A percentile compares a stretch with the other conserved stretches of the same genome.
phyloP scores from a whole-genome alignment of 177 flowering plant genomes.

The Vitis hybrid region DNA sequence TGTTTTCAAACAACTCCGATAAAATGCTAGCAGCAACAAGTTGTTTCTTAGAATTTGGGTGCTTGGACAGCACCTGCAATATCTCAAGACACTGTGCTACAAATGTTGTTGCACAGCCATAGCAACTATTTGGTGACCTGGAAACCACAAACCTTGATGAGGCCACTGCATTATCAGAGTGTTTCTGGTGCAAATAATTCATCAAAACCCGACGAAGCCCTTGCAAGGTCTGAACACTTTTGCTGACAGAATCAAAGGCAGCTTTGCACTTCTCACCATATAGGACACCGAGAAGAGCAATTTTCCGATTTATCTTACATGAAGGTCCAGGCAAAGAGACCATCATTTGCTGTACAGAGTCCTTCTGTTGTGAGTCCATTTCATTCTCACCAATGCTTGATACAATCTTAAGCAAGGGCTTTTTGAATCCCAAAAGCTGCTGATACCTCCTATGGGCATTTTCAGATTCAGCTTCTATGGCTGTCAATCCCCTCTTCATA shows the following conservation, averaged over 20 bases:
- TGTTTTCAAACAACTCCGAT: conserved; percentile 95
- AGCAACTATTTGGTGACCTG: conserved; percentile 87
- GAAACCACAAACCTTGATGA: conserved; percentile 69
- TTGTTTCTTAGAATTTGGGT: conserved; percentile 79
- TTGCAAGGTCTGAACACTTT: conserved; percentile 99
- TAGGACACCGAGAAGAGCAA: conserved; percentile 99
- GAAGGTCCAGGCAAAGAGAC: conserved; percentile 97
- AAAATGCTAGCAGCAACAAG: conserved; percentile 89
- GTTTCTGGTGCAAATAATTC: conserved; percentile 87
- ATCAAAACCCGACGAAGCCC: conserved; percentile 94
- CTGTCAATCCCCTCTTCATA: conserved; percentile 94
- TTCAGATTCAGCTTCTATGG: conserved; percentile 97
- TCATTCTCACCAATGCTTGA: conserved; percentile 98
- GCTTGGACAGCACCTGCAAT: conserved; percentile 79
- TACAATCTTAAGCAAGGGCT: conserved; percentile 92
- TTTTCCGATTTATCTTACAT: conserved; percentile 94
- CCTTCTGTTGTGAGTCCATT: conserved; percentile 97
- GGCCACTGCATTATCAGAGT: conserved; percentile 46
- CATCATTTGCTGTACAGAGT: conserved; percentile 99
- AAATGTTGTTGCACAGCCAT: conserved; percentile 95
- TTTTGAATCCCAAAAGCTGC: conserved; percentile 96
- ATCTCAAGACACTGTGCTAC: conserved; percentile 95
- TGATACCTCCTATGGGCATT: conserved; percentile 99
- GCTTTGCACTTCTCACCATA: conserved; percentile 99
- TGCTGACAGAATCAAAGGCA: conserved; percentile 99